phyloP scores from a whole-genome alignment of 495 filamentous ascomycete genomes.

The Parachaetomium inaequale region DNA sequence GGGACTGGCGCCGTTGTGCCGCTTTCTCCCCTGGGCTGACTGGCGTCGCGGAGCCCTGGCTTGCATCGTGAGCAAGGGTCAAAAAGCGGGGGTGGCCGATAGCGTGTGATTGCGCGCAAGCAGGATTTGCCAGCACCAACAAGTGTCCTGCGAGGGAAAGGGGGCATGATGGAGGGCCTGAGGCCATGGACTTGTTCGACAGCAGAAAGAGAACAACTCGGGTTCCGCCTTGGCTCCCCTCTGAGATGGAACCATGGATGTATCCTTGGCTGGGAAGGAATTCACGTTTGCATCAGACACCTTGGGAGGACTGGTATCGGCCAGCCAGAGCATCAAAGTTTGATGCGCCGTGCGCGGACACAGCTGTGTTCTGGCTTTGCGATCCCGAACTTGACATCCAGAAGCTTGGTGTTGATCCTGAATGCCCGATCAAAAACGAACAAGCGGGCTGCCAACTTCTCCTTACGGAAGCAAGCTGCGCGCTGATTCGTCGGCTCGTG shows the following conservation, averaged over 20 bases:
- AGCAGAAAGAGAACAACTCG: neutral
- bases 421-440: constrained; percentile 15
- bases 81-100: constrained; percentile 34
- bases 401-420: no score
- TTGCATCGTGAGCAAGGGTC: constrained; percentile 26
- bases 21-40: constrained; percentile 23
- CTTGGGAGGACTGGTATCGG: no score
- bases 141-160: constrained; percentile 11
- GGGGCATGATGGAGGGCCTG: constrained; percentile 3
- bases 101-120: constrained; percentile 38
- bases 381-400: no score
- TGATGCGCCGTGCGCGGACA: no score
- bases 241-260: no score
- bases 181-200: neutral
- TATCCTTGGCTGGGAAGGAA: no score
- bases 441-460: constrained; percentile 33
- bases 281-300: no score
- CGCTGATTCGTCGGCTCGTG: constrained; percentile 27
- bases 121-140: constrained; percentile 32
- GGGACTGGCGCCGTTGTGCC: constrained; percentile 24
- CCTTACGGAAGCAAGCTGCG: constrained; percentile 32
- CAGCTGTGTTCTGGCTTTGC: no score
- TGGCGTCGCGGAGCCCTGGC: constrained; percentile 20
- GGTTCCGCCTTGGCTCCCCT: no score
- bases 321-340: no score